Base-by-base conservation (phyloP, 2,329 filamentous ascomycete species). In the Cladophialophora carrionii region DNA sequence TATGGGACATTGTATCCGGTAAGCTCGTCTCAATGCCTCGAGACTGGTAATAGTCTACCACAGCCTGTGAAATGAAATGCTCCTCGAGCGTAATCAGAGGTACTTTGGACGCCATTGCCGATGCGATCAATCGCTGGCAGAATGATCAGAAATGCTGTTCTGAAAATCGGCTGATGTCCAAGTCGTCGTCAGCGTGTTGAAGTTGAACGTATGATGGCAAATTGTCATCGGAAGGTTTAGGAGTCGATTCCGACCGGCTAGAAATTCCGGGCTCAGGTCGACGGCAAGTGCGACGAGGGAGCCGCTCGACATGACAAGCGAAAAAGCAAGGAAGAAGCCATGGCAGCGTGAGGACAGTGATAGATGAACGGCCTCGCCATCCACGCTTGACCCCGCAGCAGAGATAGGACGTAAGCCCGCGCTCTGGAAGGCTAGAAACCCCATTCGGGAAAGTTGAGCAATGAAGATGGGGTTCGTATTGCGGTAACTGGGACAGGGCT, bases 51-150 rank as follows among this genome's bases (percentile, higher is more conserved):
- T 66, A 68, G 43, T 70, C 61, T 17, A 56, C 34, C 4, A 70
- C 56, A 49, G 65, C 61, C 24, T 62, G 61, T 29, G 67, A 67
- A 53, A 69, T 62, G 60, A 69, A 71, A 57, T 71, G 68, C 63
- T 71, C 70, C 52, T 71, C 70, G 60, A 71, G 70, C 43, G 70
- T 68, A 29, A 71, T 68, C 4, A 71, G 57, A 5, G 70, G 68
- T 56, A 67, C 65, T 41, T 61, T 69, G 37, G 37, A 26, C 24
- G 61, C 46, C 66, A 68, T 68, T 17, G 46, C 61, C 32, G 62
- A 20, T 41, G 46, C n/a, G 43, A 20, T 31, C 29, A 17, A n/a
- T 17, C 12, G 52, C 29, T 29, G 52, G 14, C 29, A 17, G 4
- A 3, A 24, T 5, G 20, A n/a, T n/a, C 10, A 4, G 32, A 9